Evolutionary conservation across 176 grass and related monocot species (phyloP), one percentile per base, ranked within the genome.

Genomic region (Raddia guianensis): DNA sequence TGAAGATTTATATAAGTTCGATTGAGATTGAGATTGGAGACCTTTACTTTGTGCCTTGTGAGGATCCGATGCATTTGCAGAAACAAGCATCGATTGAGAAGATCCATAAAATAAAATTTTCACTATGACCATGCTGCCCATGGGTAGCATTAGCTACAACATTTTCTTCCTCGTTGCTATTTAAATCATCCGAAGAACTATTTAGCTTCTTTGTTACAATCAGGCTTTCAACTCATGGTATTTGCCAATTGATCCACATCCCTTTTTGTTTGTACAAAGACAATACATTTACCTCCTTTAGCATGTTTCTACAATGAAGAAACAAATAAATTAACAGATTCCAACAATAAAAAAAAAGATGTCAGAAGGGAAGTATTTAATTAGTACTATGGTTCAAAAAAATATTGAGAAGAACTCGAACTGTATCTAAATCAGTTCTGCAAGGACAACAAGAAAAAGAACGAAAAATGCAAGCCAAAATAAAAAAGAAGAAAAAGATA

Each of bases 231-330:
- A 63, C 84, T 32, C 97, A 99, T 99, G 40, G 16, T 80, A 74
- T 75, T 85, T 49, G 97, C 72, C 77, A 99, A 64, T 47, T 75
- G 67, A 61, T 99, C 97, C 35, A 91, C 93, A 27, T 95, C 91
- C 62, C 93, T 86, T 82, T 99, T 99, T 66, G 97, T 99, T 76
- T 96, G 97, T 8, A 93, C 96, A 72, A 27, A 27, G 20, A 99
- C 86, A 47, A 99, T 99, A 73, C 91, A 93, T 73, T 99, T 99
- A 3, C 97, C 93, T 49, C 91, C 89, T 91, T 99, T 99, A 44
- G 82, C 97, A 82, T 99, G 84, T 64, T 99, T 89, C 97, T 99
- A 49, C 12, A 78, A 65, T 40, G 64, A 85, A 71, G 1, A 49
- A 63, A 72, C 7, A 77, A 49, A 46, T 85, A 37, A 70, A 3